Conservation (phyloP, 805 yeast species). For the Myxozyma sirexii region DNA sequence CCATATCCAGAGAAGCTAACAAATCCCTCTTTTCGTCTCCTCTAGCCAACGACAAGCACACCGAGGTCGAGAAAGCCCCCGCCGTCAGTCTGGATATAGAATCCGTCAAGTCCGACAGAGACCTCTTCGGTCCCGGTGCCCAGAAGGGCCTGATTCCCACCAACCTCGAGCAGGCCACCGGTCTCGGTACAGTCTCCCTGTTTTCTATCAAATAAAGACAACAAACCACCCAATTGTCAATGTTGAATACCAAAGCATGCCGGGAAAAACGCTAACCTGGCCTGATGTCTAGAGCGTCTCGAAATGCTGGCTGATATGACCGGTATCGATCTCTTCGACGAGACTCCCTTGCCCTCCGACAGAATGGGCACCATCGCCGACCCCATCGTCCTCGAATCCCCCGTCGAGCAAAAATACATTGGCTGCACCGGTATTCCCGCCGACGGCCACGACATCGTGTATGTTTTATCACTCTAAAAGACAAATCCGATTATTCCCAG, state of each 20-base stretch:
- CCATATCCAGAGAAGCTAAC: background rate
- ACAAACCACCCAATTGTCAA: too few species aligned
- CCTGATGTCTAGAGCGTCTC: slow-evolving; percentile 76
- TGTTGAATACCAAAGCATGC: too few species aligned
- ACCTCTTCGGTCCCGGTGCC: slow-evolving; percentile 92
- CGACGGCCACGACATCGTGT: slow-evolving; percentile 85
- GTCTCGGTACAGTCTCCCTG: slow-evolving; percentile 53
- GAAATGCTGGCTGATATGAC: slow-evolving; percentile 92
- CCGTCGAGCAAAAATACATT: slow-evolving; percentile 61
- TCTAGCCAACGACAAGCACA: slow-evolving; percentile 5
- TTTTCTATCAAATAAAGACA: too few species aligned
- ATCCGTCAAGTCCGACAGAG: slow-evolving; percentile 76
- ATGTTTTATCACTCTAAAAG: slow-evolving; percentile 68
- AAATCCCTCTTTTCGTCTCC: background rate
- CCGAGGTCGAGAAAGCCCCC: slow-evolving; percentile 8
- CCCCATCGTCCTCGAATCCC: slow-evolving; percentile 87
- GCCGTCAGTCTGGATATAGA: slow-evolving; percentile 49
- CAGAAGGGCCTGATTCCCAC: slow-evolving; percentile 83
- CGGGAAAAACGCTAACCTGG: too few species aligned
- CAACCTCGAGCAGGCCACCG: slow-evolving; percentile 95
- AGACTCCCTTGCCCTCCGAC: slow-evolving; percentile 81
- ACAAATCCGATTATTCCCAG: background rate
- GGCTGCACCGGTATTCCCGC: slow-evolving; percentile 98
- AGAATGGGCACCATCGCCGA: slow-evolving; percentile 89
- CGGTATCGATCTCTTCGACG: slow-evolving; percentile 89